A percentile compares a stretch with the other conserved stretches of the same genome.
Conservation (phyloP, 2,329 filamentous ascomycete genomes). For the Aspergillus eucalypticola region DNA sequence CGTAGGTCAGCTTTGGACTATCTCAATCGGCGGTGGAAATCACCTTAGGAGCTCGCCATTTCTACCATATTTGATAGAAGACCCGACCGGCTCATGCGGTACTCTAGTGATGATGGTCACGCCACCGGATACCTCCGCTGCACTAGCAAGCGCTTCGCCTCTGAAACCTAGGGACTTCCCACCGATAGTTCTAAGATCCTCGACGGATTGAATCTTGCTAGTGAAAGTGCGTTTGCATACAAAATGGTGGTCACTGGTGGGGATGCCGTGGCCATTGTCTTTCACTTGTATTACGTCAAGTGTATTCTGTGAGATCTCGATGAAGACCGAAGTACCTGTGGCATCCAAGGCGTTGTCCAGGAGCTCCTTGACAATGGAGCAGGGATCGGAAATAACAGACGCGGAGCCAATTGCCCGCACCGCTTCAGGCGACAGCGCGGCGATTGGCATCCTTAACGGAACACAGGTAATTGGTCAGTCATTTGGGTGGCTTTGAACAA, state of each 20-base stretch:
- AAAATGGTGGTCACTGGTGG: constrained; percentile 54
- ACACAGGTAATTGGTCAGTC: not conserved
- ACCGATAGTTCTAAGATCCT: constrained; percentile 58
- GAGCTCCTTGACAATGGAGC: constrained; percentile 64
- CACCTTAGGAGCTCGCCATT: constrained; percentile 53
- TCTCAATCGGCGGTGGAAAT: not conserved
- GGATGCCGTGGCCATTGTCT: constrained; percentile 65
- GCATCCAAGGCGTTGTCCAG: constrained; percentile 69
- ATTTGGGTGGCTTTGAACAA: not conserved
- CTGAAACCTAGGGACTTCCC: constrained; percentile 63
- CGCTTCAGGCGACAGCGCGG: constrained; percentile 43
- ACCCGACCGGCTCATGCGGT: constrained; percentile 57
- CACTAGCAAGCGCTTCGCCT: constrained; percentile 64
- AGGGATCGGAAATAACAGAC: constrained; percentile 58
- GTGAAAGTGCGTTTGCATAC: constrained; percentile 62
- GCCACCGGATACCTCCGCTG: constrained; percentile 58
- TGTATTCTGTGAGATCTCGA: constrained; percentile 61
- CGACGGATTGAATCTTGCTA: constrained; percentile 62
- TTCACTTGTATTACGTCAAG: constrained; percentile 64
- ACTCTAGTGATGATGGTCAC: constrained; percentile 58
- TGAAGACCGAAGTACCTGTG: constrained; percentile 55
- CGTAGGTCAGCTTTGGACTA: not conserved
- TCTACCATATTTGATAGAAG: constrained; percentile 52
- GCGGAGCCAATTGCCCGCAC: constrained; percentile 57
- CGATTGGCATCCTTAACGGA: constrained; percentile 46